Evolutionary conservation across 495 filamentous ascomycete species (phyloP).

Genomic region (Penicillium steckii): DNA sequence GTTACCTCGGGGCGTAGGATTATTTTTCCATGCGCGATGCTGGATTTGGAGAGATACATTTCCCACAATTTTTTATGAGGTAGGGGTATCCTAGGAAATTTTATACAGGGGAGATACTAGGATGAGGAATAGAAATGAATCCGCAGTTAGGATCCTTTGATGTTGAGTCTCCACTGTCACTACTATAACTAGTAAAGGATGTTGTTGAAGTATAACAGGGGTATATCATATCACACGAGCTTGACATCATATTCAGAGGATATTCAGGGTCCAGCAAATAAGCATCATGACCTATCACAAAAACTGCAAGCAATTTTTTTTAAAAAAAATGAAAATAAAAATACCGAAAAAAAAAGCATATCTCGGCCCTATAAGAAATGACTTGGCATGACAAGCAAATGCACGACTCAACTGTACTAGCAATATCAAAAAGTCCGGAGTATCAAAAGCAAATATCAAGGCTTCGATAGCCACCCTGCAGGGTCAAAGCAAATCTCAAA

Average conservation of each 20-base stretch:
- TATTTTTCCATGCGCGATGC: not conserved
- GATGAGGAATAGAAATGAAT: too few species aligned
- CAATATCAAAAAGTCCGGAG: not conserved
- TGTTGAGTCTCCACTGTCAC: too few species aligned
- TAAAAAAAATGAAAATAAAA: not conserved
- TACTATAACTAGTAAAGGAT: too few species aligned
- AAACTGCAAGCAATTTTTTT: not conserved
- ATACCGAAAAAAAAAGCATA: not conserved
- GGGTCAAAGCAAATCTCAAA: constrained; percentile 70
- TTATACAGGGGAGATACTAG: too few species aligned
- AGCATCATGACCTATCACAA: constrained; percentile 2
- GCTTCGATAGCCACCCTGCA: constrained; percentile 42
- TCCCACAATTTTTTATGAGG: too few species aligned
- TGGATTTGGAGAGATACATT: not conserved
- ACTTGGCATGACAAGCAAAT: constrained; percentile 11
- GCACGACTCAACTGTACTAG: not conserved
- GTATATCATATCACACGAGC: too few species aligned
- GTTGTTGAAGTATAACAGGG: too few species aligned
- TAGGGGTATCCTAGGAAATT: too few species aligned
- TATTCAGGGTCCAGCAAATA: not conserved
- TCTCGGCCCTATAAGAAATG: constrained; percentile 17
- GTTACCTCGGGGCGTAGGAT: not conserved
- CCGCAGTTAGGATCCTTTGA: too few species aligned
- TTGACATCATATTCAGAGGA: too few species aligned
- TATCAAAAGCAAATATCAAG: not conserved